Base-by-base conservation (phyloP, 2,329 filamentous ascomycete genomes). In the Stagonosporopsis vannaccii region DNA sequence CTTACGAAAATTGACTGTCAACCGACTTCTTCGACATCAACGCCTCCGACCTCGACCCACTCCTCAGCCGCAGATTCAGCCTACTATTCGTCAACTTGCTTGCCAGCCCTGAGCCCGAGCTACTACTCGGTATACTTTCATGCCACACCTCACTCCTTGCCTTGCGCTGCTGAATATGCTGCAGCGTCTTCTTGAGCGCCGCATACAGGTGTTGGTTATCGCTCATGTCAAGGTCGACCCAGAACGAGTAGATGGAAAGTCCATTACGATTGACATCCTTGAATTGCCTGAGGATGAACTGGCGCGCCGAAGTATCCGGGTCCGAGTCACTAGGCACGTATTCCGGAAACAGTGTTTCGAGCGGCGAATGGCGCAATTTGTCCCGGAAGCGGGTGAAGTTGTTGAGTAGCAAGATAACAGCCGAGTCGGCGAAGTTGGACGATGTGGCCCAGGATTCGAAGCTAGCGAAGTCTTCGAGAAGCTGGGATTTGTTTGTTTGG, bases 201-300 rank as follows among this genome's bases (percentile, higher is more conserved):
- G 68, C 67, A 37, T 74, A 75, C 30, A 75, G 37, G 44, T 75
- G 69, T 42, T 65, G 59, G 36, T 75, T 75, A 42, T 75, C 72
- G 48, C 67, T 65, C 58, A 73, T 66, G 36, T 75, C 72, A 7
- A 75, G 65, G 40, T 75, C 73, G 12, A 74, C 72, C 73, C 73
- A 75, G 50, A 75, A 75, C 0, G 64, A 69, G 48, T 74, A 75
- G n/a, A 75, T 68, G 8, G 65, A 67, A 6, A 74, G 51, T 0
- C 56, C 50, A 36, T 71, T 71, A 5, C 66, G 60, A 35, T 74
- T 75, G 11, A 73, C 61, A 3, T 66, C 63, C 41, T 72, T 74
- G 61, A 75, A 74, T 3, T 67, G 61, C 26, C 60, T 58, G 0
- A 74, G 58, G 12, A 75, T 69, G 32, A 73, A 75, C 35, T 72